These are phyloP conservation scores for Neurospora sp. DNA, from an alignment of 495 filamentous ascomycete species.

Conservation along the genomic window DNA sequence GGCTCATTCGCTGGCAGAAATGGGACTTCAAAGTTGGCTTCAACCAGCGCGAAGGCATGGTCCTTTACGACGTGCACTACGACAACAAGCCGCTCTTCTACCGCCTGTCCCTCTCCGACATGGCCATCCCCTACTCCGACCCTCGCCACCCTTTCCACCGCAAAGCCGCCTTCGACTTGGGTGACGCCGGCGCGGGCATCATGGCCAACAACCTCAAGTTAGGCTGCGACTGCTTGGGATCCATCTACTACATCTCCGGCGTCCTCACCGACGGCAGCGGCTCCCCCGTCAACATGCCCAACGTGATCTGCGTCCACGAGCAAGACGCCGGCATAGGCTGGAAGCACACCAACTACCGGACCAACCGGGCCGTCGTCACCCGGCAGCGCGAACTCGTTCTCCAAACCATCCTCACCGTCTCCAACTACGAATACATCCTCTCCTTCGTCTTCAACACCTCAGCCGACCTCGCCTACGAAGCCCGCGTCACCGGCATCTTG, in stretches of 20 bases:
- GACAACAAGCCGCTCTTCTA: conserved; percentile 58
- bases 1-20: conserved; percentile 53
- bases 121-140: conserved; percentile 72
- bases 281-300: conserved; percentile 49
- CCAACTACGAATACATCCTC: conserved; percentile 81
- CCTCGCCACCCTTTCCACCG: conserved; percentile 63
- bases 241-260: conserved; percentile 63
- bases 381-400: conserved; percentile 63
- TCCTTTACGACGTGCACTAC: conserved; percentile 61
- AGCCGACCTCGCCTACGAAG: conserved; percentile 69
- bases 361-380: conserved; percentile 53
- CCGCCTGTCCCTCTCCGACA: conserved; percentile 60
- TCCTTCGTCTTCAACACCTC: conserved; percentile 81
- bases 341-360: conserved; percentile 80
- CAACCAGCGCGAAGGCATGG: conserved; percentile 60
- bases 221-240: conserved; percentile 63
- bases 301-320: conserved; percentile 73
- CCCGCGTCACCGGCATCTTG: conserved; percentile 77
- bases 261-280: conserved; percentile 48
- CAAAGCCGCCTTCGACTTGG: conserved; percentile 72
- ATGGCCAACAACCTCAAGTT: conserved; percentile 67
- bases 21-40: conserved; percentile 67
- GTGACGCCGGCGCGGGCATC: conserved; percentile 62
- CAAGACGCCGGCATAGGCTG: conserved; percentile 65
- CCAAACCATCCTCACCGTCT: conserved; percentile 69